Percentiles rank a stretch among this genome's conserved stretches.
These are phyloP conservation scores for Ceratorhiza oryzae-sativae DNA, from an alignment of 1,284 basidiomycete genomes.

Conservation along the genomic window DNA sequence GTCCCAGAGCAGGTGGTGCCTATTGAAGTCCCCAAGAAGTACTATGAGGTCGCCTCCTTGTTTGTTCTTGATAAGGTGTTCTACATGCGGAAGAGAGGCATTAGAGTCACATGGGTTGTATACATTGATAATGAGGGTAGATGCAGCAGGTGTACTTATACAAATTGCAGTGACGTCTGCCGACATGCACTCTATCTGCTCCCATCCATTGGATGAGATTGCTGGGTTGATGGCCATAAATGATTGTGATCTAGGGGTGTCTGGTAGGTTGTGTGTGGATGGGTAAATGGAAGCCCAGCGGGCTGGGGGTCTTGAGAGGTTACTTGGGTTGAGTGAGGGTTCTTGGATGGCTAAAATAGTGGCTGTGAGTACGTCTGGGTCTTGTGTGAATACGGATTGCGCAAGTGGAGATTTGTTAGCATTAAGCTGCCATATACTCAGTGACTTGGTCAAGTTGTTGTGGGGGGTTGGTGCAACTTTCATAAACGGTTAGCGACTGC, in stretches of 20 bases:
- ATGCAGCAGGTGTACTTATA: neutral
- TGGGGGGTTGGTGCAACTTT: too few relatives aligned
- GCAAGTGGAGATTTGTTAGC: too few relatives aligned
- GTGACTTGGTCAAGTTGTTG: too few relatives aligned
- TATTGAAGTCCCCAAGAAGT: too few relatives aligned
- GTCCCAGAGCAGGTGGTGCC: conserved; percentile 2
- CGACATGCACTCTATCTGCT: neutral
- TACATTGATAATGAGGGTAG: too few relatives aligned
- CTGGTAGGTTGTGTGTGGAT: neutral
- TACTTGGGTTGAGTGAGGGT: neutral
- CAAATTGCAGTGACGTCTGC: neutral
- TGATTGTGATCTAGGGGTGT: neutral
- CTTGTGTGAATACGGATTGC: too few relatives aligned
- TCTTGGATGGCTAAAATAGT: neutral
- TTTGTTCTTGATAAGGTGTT: neutral
- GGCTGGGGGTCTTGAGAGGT: neutral
- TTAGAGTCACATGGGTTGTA: neutral
- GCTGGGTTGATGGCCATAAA: neutral
- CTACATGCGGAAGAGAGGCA: neutral
- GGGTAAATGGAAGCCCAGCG: neutral
- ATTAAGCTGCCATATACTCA: too few relatives aligned
- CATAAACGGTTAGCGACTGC: too few relatives aligned
- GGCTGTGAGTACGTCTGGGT: too few relatives aligned
- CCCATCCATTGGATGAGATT: conserved; percentile 1
- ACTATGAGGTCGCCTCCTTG: too few relatives aligned